A percentile compares a stretch with the other conserved stretches of the same genome.
Evolutionary conservation across 2,329 filamentous ascomycete genomes (phyloP).

Genomic region (Curvularia lunata): DNA sequence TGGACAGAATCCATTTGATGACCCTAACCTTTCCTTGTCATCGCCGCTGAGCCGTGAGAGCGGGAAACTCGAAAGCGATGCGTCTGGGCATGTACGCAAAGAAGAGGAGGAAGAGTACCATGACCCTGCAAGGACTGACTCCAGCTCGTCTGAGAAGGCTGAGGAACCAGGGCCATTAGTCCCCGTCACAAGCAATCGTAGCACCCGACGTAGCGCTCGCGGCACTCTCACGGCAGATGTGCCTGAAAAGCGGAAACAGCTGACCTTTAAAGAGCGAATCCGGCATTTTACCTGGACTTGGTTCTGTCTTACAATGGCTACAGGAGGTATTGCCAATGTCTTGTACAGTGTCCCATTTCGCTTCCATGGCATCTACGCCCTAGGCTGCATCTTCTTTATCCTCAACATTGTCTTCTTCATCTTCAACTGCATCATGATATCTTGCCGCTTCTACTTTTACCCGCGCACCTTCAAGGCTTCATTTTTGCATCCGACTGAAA

Average conservation of each 20-base stretch:
- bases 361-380: slow-evolving; percentile 54
- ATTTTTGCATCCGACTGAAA: slow-evolving; percentile 78
- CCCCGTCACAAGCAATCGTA: slow-evolving; percentile 5
- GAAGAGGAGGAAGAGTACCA: slow-evolving; percentile 10
- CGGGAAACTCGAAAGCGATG: not conserved
- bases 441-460: slow-evolving; percentile 71
- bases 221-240: not conserved
- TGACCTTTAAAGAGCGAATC: slow-evolving; percentile 61
- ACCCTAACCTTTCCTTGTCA: slow-evolving; percentile 9
- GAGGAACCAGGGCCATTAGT: slow-evolving; percentile 1
- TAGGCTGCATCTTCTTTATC: slow-evolving; percentile 58
- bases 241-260: slow-evolving; percentile 10
- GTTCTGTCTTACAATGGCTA: slow-evolving; percentile 74
- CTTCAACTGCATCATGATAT: slow-evolving; percentile 71
- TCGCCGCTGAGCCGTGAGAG: slow-evolving; percentile 4
- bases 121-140: not conserved
- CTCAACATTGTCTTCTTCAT: slow-evolving; percentile 67
- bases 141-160: slow-evolving; percentile 6
- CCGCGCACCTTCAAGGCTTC: slow-evolving; percentile 74
- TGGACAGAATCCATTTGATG: slow-evolving; percentile 31
- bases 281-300: slow-evolving; percentile 77
- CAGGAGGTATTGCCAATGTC: slow-evolving; percentile 66
- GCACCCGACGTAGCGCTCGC: slow-evolving; percentile 3
- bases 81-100: slow-evolving; percentile 2
- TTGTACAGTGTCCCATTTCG: slow-evolving; percentile 57